Conservation (phyloP, 208 protist species). For the Wallacemonas rigidus region DNA sequence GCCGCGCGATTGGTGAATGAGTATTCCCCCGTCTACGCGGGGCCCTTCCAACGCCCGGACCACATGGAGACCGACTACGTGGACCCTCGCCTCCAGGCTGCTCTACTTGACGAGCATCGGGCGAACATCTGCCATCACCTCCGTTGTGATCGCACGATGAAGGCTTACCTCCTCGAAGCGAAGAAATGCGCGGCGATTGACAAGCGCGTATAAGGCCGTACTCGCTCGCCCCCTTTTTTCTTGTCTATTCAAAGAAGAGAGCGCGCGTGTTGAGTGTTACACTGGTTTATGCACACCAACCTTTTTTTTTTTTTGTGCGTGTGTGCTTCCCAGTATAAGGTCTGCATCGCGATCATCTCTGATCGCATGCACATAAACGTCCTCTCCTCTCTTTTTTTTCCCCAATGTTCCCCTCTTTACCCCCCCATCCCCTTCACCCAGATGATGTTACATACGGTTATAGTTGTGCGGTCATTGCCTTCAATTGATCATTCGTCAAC, state of each 20-base stretch:
- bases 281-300: no score
- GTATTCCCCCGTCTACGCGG: constrained; percentile 58
- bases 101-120: constrained; percentile 66
- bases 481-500: no score
- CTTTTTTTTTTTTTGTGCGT: no score
- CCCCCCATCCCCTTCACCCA: no score
- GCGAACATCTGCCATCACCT: constrained; percentile 44
- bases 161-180: constrained; percentile 29
- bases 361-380: not conserved
- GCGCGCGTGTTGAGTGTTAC: no score
- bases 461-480: no score
- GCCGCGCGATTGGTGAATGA: constrained; percentile 53
- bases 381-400: constrained; percentile 21
- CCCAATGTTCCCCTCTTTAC: not conserved
- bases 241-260: not conserved
- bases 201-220: constrained; percentile 12
- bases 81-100: constrained; percentile 41
- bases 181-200: constrained; percentile 26
- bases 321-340: no score
- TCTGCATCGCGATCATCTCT: no score
- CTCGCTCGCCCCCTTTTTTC: constrained; percentile 15
- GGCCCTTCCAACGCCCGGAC: constrained; percentile 25
- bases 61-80: constrained; percentile 47
- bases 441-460: no score
- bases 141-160: constrained; percentile 37